A percentile compares a stretch with the other conserved stretches of the same genome.
Evolutionary conservation across 768 basidiomycete species (phyloP).

Genomic region (Symmetrospora coprosmae): DNA sequence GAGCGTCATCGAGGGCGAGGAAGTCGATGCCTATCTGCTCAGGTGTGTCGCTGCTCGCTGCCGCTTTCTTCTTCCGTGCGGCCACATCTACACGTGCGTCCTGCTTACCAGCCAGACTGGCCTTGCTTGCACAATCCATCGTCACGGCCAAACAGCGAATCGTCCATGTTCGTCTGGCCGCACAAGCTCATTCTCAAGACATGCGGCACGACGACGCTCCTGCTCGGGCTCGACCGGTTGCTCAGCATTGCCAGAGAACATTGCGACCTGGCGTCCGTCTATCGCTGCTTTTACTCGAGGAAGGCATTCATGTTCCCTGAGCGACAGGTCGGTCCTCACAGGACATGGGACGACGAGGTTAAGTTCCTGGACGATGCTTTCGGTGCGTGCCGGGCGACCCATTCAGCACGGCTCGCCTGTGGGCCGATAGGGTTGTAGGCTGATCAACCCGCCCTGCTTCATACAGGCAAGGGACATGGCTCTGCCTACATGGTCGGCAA

Average conservation of each 20-base stretch:
- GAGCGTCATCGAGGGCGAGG: conserved; percentile 71
- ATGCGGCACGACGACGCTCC: conserved; percentile 94
- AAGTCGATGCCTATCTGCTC: conserved; percentile 86
- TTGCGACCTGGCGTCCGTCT: conserved; percentile 38
- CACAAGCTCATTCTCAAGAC: conserved; percentile 97
- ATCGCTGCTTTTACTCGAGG: conserved; percentile 92
- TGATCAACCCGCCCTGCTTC: background rate
- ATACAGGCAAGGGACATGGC: conserved; percentile 40
- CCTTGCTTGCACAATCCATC: too few species aligned
- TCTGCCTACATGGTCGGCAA: conserved; percentile 94
- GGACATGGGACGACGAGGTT: conserved; percentile 86
- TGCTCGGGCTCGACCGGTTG: conserved; percentile 83
- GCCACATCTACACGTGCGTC: too few species aligned
- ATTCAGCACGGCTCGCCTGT: too few species aligned
- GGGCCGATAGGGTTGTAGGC: background rate
- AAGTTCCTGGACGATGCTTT: conserved; percentile 82
- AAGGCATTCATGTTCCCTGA: conserved; percentile 99
- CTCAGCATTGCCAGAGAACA: conserved; percentile 63
- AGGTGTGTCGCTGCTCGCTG: conserved; percentile 48
- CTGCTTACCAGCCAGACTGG: too few species aligned
- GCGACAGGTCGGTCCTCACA: conserved; percentile 77
- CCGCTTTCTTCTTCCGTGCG: background rate
- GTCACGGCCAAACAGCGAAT: too few species aligned
- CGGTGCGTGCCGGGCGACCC: conserved; percentile 39
- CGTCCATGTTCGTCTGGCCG: conserved; percentile 83